phyloP scores from a whole-genome alignment of 805 yeast species.

The Naumovozyma dairenensis region DNA sequence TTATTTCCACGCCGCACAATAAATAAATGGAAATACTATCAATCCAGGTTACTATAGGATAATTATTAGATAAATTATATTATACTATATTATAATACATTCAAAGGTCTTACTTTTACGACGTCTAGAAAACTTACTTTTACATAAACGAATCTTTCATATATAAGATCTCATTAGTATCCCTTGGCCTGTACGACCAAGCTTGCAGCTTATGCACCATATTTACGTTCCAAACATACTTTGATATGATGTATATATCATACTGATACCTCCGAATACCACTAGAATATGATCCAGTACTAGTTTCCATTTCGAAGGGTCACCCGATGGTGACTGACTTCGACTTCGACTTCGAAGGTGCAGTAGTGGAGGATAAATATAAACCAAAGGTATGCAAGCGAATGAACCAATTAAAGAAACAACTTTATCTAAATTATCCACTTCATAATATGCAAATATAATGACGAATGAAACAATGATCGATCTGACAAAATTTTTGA shows the following conservation, averaged over 20 bases:
- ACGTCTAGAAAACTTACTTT: too few species aligned
- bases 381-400: conserved; percentile 78
- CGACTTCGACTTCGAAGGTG: conserved; percentile 46
- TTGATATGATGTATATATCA: conserved; percentile 60
- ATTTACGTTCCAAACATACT: conserved; percentile 35
- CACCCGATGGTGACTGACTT: too few species aligned
- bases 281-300: conserved; percentile 40
- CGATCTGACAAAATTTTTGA: conserved; percentile 50
- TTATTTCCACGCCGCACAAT: too few species aligned
- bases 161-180: too few species aligned
- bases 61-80: too few species aligned
- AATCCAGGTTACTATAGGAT: too few species aligned
- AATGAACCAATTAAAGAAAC: conserved; percentile 77
- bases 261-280: conserved; percentile 47
- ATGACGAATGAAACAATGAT: conserved; percentile 46
- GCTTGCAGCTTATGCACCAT: too few species aligned
- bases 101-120: too few species aligned
- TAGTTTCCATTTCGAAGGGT: conserved; percentile 29
- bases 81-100: too few species aligned
- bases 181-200: too few species aligned
- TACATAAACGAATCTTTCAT: too few species aligned
- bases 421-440: conserved; percentile 58
- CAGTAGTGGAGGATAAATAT: conserved; percentile 75
- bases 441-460: conserved; percentile 54
- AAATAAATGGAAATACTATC: too few species aligned